phyloP scores from a whole-genome alignment of 176 grass and related monocot species.

The Otatea glauca region DNA sequence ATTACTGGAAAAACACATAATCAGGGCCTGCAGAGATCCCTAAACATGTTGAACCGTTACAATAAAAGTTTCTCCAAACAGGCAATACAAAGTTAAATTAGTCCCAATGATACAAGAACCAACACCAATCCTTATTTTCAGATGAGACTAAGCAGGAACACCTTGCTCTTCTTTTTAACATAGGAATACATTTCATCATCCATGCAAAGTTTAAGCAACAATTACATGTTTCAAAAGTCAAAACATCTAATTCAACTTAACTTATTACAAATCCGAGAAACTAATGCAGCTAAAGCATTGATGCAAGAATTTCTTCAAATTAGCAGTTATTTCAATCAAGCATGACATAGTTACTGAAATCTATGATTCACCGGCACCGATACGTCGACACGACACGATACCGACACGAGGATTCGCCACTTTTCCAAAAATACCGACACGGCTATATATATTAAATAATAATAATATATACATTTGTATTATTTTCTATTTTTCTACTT shows the following conservation, averaged over 20 bases:
- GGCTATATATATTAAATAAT: no score
- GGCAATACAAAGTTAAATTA: constrained; percentile 1
- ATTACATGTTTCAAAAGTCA: constrained; percentile 2
- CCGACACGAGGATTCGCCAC: no score
- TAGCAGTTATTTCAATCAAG: constrained; percentile 26
- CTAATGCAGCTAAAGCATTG: constrained; percentile 11
- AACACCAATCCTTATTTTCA: background rate
- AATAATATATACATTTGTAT: no score
- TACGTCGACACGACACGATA: no score
- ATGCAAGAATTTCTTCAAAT: constrained; percentile 14
- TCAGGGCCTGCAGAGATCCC: constrained; percentile 5
- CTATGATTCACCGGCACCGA: no score
- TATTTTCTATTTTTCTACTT: no score
- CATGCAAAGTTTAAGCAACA: background rate
- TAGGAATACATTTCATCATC: background rate
- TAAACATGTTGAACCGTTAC: constrained; percentile 5
- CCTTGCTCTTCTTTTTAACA: constrained; percentile 28
- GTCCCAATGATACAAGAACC: constrained; percentile 24
- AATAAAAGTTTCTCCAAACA: constrained; percentile 26
- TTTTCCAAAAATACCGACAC: no score
- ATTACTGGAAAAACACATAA: background rate
- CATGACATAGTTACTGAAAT: background rate
- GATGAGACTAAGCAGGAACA: background rate
- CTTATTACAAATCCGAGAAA: constrained; percentile 15
- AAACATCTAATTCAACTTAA: background rate